Conservation (phyloP, 352 stramenopile species). For the Phytophthora megakarya region DNA sequence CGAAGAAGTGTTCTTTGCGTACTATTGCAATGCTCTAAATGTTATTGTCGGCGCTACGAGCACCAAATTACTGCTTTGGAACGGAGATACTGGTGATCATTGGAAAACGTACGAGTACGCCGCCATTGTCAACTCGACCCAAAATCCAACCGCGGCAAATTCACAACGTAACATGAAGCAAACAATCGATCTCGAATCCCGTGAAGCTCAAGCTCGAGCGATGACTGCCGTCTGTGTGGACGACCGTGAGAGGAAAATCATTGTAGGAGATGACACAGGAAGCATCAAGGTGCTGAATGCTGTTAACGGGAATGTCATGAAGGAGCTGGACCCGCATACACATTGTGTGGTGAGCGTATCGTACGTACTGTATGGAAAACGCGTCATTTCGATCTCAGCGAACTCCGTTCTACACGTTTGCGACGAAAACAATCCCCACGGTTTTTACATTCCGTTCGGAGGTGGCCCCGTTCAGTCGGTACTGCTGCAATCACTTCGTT, state of each 20-base stretch:
- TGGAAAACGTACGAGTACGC: slow-evolving; percentile 64
- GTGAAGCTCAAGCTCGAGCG: slow-evolving; percentile 28
- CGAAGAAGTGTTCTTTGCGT: slow-evolving; percentile 68
- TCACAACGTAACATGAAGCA: slow-evolving; percentile 14
- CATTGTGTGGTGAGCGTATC: slow-evolving; percentile 49
- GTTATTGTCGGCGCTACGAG: slow-evolving; percentile 60
- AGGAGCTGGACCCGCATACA: slow-evolving; percentile 68
- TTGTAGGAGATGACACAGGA: slow-evolving; percentile 75
- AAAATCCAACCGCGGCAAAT: slow-evolving; percentile 13
- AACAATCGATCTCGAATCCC: slow-evolving; percentile 15
- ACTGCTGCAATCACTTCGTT: slow-evolving; percentile 57
- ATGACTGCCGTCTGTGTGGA: slow-evolving; percentile 84
- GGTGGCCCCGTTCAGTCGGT: slow-evolving; percentile 59
- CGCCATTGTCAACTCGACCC: slow-evolving; percentile 36
- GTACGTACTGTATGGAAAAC: slow-evolving; percentile 67
- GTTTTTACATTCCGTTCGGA: slow-evolving; percentile 74
- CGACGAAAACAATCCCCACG: slow-evolving; percentile 71
- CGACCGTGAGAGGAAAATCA: slow-evolving; percentile 80
- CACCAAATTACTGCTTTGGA: slow-evolving; percentile 65
- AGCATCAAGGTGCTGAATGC: slow-evolving; percentile 72
- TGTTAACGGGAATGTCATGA: slow-evolving; percentile 86
- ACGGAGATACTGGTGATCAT: slow-evolving; percentile 50
- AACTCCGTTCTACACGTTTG: slow-evolving; percentile 68
- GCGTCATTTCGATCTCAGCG: slow-evolving; percentile 65
- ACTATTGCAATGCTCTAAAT: slow-evolving; percentile 62